Conservation (phyloP, 2,329 filamentous ascomycete genomes). For the Neonectria magnoliae region DNA sequence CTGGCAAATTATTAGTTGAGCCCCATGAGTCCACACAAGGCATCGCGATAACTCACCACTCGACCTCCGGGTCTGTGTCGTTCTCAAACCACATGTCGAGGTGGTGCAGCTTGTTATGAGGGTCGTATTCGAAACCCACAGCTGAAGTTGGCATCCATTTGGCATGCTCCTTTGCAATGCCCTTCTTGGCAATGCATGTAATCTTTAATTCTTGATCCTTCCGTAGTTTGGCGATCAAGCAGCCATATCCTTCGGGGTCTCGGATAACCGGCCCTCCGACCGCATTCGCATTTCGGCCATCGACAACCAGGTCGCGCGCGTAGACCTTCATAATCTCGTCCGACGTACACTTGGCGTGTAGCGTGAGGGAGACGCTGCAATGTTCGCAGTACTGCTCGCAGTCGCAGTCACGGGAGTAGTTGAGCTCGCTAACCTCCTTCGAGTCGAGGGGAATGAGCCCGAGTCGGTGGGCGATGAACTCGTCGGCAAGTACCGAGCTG, state of each 20-base stretch:
- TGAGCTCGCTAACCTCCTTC: constrained; percentile 82
- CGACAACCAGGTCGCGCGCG: constrained; percentile 84
- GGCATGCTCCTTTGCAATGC: constrained; percentile 97
- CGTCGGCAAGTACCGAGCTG: constrained; percentile 94
- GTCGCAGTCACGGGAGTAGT: constrained; percentile 93
- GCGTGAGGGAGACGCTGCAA: constrained; percentile 84
- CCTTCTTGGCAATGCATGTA: constrained; percentile 95
- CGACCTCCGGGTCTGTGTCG: constrained; percentile 74
- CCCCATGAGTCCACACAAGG: background rate
- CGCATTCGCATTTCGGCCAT: constrained; percentile 75
- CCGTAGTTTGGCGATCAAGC: constrained; percentile 89
- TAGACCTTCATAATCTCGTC: constrained; percentile 95
- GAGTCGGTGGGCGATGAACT: constrained; percentile 93
- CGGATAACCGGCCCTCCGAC: constrained; percentile 85
- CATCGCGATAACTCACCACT: constrained; percentile 73
- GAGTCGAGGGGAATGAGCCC: constrained; percentile 90
- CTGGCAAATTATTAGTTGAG: constrained; percentile 51
- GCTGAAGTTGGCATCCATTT: constrained; percentile 96
- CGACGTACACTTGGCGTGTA: constrained; percentile 86
- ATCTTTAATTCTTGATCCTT: constrained; percentile 91
- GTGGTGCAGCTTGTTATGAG: constrained; percentile 94
- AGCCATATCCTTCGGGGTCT: constrained; percentile 83
- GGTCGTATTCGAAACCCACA: constrained; percentile 97
- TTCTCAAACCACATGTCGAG: constrained; percentile 93
- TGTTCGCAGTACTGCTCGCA: constrained; percentile 95